phyloP scores from a whole-genome alignment of 192 early-diverging fungal species.

The Entomortierella chlamydospora region DNA sequence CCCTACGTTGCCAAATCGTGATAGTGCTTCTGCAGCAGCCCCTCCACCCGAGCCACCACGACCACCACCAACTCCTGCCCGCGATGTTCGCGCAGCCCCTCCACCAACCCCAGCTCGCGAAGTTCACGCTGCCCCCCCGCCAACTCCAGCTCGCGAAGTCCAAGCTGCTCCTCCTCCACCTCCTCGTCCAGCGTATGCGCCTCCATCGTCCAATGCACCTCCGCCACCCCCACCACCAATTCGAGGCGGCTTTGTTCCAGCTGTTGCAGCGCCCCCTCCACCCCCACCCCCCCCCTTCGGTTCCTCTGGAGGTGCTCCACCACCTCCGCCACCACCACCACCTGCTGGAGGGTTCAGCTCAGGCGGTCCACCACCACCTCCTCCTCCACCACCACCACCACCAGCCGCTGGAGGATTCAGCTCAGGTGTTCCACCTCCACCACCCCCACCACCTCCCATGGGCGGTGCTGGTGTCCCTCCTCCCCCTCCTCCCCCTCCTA shows the following conservation, averaged over 20 bases:
- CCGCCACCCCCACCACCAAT: conserved; percentile 44
- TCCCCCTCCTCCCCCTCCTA: conserved; percentile 47
- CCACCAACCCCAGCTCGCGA: conserved; percentile 8
- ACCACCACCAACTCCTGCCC: conserved; percentile 37
- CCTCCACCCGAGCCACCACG: conserved; percentile 40
- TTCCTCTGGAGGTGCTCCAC: conserved; percentile 4
- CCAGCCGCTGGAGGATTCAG: conserved; percentile 7
- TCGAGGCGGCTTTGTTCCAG: conserved; percentile 28
- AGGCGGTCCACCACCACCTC: conserved; percentile 19
- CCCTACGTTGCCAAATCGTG: conserved; percentile 50
- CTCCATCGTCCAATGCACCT: conserved; percentile 29
- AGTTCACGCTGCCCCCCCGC: not conserved
- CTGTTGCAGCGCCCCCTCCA: conserved; percentile 7
- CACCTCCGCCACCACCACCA: conserved; percentile 59
- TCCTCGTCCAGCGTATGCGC: conserved; percentile 28
- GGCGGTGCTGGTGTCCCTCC: conserved; percentile 40
- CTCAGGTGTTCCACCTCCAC: conserved; percentile 36
- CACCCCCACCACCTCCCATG: conserved; percentile 50
- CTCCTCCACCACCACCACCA: conserved; percentile 57
- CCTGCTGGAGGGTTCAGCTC: conserved; percentile 39
- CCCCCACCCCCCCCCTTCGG: conserved; percentile 49
- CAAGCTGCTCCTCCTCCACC: conserved; percentile 38
- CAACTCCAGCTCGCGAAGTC: conserved; percentile 18
- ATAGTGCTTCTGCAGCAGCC: conserved; percentile 19
- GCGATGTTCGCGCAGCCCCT: conserved; percentile 29